Conservation (phyloP, 371 early-diverging fungal species). For the Actinomucor elegans region DNA sequence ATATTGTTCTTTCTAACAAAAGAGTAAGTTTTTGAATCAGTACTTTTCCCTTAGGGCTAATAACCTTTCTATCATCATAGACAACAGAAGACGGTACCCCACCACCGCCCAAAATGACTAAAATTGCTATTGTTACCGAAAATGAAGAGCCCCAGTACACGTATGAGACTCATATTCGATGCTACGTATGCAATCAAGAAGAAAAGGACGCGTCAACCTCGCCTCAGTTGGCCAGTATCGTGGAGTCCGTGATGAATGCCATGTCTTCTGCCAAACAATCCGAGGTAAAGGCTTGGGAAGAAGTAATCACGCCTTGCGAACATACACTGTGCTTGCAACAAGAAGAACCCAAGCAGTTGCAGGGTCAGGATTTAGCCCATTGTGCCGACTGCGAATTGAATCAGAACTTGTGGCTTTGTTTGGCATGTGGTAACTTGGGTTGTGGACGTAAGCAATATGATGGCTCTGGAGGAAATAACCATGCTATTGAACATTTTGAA, state of each 20-base stretch:
- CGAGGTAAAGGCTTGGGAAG: conserved; percentile 93
- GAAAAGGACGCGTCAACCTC: conserved; percentile 35
- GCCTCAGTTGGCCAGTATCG: conserved; percentile 51
- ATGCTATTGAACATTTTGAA: conserved; percentile 90
- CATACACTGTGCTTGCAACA: conserved; percentile 80
- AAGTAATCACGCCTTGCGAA: conserved; percentile 78
- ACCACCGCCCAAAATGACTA: conserved; percentile 86
- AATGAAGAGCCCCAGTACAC: conserved; percentile 74
- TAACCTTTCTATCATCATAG: background rate
- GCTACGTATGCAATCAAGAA: conserved; percentile 65
- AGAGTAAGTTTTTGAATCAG: conserved; percentile 18
- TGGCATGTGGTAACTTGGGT: conserved; percentile 76
- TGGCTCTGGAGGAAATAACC: conserved; percentile 99
- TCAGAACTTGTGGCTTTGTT: conserved; percentile 82
- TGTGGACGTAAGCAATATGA: conserved; percentile 93
- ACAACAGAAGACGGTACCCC: conserved; percentile 36
- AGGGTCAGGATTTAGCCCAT: conserved; percentile 64
- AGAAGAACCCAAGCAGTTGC: conserved; percentile 46
- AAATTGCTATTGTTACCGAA: conserved; percentile 82
- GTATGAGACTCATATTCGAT: conserved; percentile 61
- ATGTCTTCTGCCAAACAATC: conserved; percentile 82
- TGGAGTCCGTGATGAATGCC: conserved; percentile 71
- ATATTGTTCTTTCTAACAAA: conserved; percentile 36
- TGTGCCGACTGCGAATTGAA: conserved; percentile 89
- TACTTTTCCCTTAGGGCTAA: background rate